phyloP scores from a whole-genome alignment of 768 basidiomycete genomes.

The Lentinus tigrinus region DNA sequence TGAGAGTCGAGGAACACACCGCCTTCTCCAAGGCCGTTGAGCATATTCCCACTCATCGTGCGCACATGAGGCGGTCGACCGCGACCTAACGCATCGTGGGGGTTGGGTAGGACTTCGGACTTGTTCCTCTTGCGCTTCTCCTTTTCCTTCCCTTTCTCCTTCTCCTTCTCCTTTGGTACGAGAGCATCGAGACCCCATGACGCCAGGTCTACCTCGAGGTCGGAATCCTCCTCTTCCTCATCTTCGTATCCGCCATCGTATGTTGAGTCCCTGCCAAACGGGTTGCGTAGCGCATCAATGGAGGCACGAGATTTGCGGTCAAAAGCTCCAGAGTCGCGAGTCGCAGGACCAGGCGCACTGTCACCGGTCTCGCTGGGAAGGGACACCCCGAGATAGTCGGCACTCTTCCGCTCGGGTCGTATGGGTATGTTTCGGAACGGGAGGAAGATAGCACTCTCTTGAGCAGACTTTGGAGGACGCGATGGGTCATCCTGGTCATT shows the following conservation, averaged over 20 bases:
- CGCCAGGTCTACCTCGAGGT: constrained; percentile 73
- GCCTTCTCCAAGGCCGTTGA: constrained; percentile 52
- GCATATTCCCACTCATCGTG: constrained; percentile 65
- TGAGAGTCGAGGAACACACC: constrained; percentile 45
- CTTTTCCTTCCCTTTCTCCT: constrained; percentile 57
- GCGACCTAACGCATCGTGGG: constrained; percentile 30
- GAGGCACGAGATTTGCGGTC: constrained; percentile 48
- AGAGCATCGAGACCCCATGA: constrained; percentile 85
- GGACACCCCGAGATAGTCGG: constrained; percentile 66
- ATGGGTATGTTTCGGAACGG: constrained; percentile 56
- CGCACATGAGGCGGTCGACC: constrained; percentile 31
- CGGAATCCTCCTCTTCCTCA: constrained; percentile 50
- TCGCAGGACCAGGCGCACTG: constrained; percentile 28
- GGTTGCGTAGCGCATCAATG: constrained; percentile 66
- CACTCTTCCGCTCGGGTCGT: constrained; percentile 50
- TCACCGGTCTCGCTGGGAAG: constrained; percentile 61
- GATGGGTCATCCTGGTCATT: constrained; percentile 75
- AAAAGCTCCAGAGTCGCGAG: constrained; percentile 18
- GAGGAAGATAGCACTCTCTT: constrained; percentile 88
- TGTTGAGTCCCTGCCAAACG: constrained; percentile 65
- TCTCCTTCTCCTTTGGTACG: constrained; percentile 66
- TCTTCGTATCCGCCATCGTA: constrained; percentile 52
- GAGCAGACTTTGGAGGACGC: constrained; percentile 60
- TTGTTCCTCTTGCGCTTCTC: constrained; percentile 26
- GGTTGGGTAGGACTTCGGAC: constrained; percentile 45